phyloP scores from a whole-genome alignment of 805 yeast genomes.

The Candida corydali region DNA sequence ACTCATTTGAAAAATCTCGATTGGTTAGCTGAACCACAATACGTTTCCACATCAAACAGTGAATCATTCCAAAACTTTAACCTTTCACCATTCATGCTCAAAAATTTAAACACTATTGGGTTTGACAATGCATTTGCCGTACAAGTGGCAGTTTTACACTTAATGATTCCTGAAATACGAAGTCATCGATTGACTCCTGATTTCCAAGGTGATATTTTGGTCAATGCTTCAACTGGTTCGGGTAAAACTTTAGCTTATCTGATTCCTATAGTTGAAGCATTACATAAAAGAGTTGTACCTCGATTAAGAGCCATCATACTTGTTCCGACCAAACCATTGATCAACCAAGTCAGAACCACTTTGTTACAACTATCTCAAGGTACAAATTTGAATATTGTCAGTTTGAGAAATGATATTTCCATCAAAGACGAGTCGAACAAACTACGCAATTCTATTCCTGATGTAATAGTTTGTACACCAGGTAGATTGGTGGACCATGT shows the following conservation, averaged over 20 bases:
- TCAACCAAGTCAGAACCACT: conserved; percentile 73
- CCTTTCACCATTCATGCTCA: conserved; percentile 40
- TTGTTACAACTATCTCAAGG: conserved; percentile 60
- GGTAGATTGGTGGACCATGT: conserved; percentile 82
- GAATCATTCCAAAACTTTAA: conserved; percentile 47
- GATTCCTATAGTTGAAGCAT: conserved; percentile 74
- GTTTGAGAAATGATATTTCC: conserved; percentile 49
- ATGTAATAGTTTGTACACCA: conserved; percentile 68
- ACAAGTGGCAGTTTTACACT: conserved; percentile 64
- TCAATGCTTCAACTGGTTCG: conserved; percentile 94
- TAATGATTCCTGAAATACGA: conserved; percentile 42
- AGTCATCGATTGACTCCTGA: conserved; percentile 43
- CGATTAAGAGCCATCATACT: conserved; percentile 69
- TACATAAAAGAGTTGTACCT: conserved; percentile 63
- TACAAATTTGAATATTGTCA: conserved; percentile 58
- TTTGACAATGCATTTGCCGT: conserved; percentile 68
- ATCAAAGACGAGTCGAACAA: conserved; percentile 62
- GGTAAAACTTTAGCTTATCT: conserved; percentile 97
- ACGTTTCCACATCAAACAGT: conserved; percentile 44
- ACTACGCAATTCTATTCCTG: conserved; percentile 50
- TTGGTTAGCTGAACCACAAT: conserved; percentile 69
- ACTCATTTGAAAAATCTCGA: conserved; percentile 36
- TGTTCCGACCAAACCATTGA: conserved; percentile 87
- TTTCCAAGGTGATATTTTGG: conserved; percentile 70
- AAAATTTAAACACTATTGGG: conserved; percentile 45